Evolutionary conservation across 306 rosid genomes (phyloP), one percentile per base, ranked within the genome.

Genomic region (Luffa acutangula): DNA sequence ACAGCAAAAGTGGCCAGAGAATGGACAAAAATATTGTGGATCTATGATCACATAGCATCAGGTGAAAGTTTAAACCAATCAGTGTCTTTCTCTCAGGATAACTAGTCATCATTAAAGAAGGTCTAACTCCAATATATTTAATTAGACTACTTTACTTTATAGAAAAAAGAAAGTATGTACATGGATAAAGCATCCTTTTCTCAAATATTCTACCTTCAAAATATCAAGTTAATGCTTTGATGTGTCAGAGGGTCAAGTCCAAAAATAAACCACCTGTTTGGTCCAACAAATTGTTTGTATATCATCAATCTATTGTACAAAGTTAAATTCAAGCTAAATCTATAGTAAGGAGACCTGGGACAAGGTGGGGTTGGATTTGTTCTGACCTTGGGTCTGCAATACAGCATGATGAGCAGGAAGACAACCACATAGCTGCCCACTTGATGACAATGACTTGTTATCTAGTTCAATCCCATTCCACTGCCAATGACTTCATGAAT

Each of bases 51-150:
- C 62, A 75, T 75, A 52, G 48, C 59, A 75, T 36, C 59, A 75
- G 78, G 78, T 75, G 78, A 75, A 75, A 75, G 78, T 75, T 52
- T 53, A 52, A 75, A 52, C 78, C 78, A 34, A 75, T 52, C 48
- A 51, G 6, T 31, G 18, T 46, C 76, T 21, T 60, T 25, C 76
- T 43, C 39, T 71, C 8, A 69, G 41, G 78, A 75, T 34, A 52
- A 49, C n/a, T 1, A 31, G 64, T n/a, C 25, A 53, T 75, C 78
- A 75, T 52, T 75, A 75, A 18, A 51, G 42, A 71, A 48, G 77
- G 45, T 75, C 48, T 9, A 69, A 69, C 45, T 34, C 63, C 33
- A 75, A 51, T 74, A 49, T 51, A 74, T 74, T 74, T 74, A 74
- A 33, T 49, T 51, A 74, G 62, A 74, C 45, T 74, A 72, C 58